Evolutionary conservation across 2,329 filamentous ascomycete species (phyloP).

Genomic region (Dactylellina leptospora): DNA sequence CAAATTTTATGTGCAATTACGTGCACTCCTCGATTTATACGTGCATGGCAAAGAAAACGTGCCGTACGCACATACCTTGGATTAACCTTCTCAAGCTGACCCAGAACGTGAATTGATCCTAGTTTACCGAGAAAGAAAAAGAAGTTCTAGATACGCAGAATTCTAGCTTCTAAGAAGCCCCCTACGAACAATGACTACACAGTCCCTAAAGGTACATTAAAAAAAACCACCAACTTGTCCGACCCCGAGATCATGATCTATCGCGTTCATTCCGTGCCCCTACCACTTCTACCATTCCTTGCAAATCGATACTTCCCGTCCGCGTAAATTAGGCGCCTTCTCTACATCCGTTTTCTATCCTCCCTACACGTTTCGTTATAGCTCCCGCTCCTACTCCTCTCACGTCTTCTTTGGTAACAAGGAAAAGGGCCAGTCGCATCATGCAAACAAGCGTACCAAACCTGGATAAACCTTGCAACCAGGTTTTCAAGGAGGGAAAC

Average conservation of each 20-base stretch:
- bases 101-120: conserved; percentile 7
- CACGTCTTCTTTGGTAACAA: conserved; percentile 8
- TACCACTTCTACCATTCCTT: conserved; percentile 3
- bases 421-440: conserved; percentile 13
- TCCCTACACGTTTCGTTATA: neutral
- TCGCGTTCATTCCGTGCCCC: conserved; percentile 30
- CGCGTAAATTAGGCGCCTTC: no score
- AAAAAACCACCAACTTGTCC: conserved; percentile 19
- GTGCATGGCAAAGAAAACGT: neutral
- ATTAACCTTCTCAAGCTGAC: conserved; percentile 40
- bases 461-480: conserved; percentile 44
- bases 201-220: conserved; percentile 50
- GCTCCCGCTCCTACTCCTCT: neutral
- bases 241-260: conserved; percentile 31
- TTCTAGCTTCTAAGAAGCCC: conserved; percentile 40
- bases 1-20: neutral
- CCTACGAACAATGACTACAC: conserved; percentile 51
- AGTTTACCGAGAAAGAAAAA: conserved; percentile 25
- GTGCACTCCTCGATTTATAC: conserved; percentile 9
- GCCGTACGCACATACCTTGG: conserved; percentile 7
- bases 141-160: neutral
- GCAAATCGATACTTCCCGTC: no score
- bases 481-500: conserved; percentile 30
- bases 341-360: neutral
- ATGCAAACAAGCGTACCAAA: conserved; percentile 38